These are phyloP conservation scores for Caloboletus firmus DNA, from an alignment of 1,284 basidiomycete genomes.

Conservation along the genomic window DNA sequence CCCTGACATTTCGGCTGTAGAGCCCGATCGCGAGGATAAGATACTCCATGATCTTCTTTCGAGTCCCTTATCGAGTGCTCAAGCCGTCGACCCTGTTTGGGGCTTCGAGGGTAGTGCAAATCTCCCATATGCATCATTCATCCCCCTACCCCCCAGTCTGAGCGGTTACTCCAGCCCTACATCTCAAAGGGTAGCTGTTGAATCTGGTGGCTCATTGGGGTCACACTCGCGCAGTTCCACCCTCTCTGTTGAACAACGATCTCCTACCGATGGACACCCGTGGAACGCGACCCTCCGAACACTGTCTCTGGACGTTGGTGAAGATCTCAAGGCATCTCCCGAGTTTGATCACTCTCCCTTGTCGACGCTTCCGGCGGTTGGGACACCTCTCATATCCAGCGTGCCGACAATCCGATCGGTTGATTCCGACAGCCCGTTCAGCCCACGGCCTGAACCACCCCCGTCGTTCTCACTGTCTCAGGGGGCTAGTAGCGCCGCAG, in stretches of 20 bases:
- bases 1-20: not conserved
- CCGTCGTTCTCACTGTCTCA: constrained; percentile 25
- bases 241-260: constrained; percentile 34
- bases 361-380: constrained; percentile 33
- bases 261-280: constrained; percentile 21
- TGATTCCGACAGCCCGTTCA: constrained; percentile 30
- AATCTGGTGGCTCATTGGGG: constrained; percentile 13
- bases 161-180: constrained; percentile 33
- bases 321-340: constrained; percentile 16
- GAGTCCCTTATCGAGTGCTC: constrained; percentile 8
- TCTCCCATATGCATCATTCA: constrained; percentile 30
- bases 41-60: constrained; percentile 1
- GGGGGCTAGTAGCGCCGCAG: constrained; percentile 1
- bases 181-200: constrained; percentile 26
- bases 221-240: constrained; percentile 36
- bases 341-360: constrained; percentile 35
- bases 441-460: constrained; percentile 30
- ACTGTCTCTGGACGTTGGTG: constrained; percentile 7
- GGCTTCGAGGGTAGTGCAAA: constrained; percentile 26
- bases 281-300: constrained; percentile 17
- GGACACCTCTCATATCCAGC: constrained; percentile 29
- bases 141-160: constrained; percentile 33
- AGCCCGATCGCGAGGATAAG: constrained; percentile 4
- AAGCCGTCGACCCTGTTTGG: constrained; percentile 28
- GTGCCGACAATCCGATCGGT: constrained; percentile 12